Percentiles rank a stretch among this genome's conserved stretches.
These are phyloP conservation scores for Hymenoscyphus salicellus DNA, from an alignment of 2,329 filamentous ascomycete species.

Conservation along the genomic window DNA sequence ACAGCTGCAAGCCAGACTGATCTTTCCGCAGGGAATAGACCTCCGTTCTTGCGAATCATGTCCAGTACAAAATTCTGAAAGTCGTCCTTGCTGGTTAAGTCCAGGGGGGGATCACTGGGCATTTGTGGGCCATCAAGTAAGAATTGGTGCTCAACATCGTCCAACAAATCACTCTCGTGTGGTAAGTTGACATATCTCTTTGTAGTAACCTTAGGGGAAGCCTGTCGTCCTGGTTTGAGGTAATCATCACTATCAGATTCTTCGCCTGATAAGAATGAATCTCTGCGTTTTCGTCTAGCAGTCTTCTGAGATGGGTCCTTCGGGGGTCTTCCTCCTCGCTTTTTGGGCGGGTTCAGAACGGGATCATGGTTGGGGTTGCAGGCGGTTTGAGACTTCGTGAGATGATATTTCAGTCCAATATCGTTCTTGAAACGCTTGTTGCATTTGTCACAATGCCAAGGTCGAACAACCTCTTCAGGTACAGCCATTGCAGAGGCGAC, in stretches of 20 bases:
- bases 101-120: background rate
- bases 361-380: constrained; percentile 35
- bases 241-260: constrained; percentile 1
- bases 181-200: constrained; percentile 6
- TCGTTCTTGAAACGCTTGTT: constrained; percentile 33
- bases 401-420: constrained; percentile 36
- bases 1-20: constrained; percentile 34
- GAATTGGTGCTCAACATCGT: background rate
- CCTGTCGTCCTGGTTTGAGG: background rate
- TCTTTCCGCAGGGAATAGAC: constrained; percentile 32
- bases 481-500: constrained; percentile 13
- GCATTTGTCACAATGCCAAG: constrained; percentile 34
- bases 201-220: background rate
- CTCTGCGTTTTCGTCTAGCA: background rate
- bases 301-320: background rate
- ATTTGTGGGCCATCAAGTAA: background rate
- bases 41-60: constrained; percentile 25
- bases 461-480: constrained; percentile 24
- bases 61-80: constrained; percentile 23
- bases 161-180: constrained; percentile 3
- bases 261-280: background rate
- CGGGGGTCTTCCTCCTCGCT: background rate
- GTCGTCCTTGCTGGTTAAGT: constrained; percentile 6
- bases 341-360: background rate
- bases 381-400: constrained; percentile 30